A percentile compares a stretch with the other conserved stretches of the same genome.
Evolutionary conservation across 148 eudicot species (phyloP).

Genomic region (Limonium bicolor): DNA sequence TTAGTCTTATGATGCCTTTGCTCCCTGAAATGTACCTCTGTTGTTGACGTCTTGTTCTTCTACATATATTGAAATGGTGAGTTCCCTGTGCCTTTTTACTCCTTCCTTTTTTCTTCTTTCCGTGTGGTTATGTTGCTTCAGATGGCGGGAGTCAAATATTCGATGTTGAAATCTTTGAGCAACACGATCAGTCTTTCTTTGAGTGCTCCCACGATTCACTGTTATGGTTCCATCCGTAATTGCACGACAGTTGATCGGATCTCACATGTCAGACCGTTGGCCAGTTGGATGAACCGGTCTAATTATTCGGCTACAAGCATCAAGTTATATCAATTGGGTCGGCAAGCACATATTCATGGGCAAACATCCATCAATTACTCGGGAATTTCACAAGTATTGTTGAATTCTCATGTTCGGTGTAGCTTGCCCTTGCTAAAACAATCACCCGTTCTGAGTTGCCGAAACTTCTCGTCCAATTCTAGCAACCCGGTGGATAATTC

Average conservation of each 20-base stretch:
- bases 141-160: constrained; percentile 47
- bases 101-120: not conserved
- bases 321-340: constrained; percentile 11
- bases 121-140: not conserved
- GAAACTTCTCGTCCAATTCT: constrained; percentile 33
- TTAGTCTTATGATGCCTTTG: no score
- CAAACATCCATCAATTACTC: constrained; percentile 10
- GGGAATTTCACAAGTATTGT: constrained; percentile 19
- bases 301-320: constrained; percentile 12
- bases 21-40: no score
- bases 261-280: constrained; percentile 16
- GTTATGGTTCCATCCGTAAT: constrained; percentile 7
- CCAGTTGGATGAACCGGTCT: constrained; percentile 13
- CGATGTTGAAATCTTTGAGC: constrained; percentile 22
- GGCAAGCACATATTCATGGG: constrained; percentile 8
- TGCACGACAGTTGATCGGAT: constrained; percentile 4
- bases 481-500: constrained; percentile 27
- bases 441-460: constrained; percentile 16
- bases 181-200: constrained; percentile 6
- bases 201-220: constrained; percentile 6
- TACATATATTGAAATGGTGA: no score
- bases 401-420: constrained; percentile 11
- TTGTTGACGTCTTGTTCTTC: no score
- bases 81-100: no score
- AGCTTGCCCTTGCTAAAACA: constrained; percentile 17